Base-by-base conservation (phyloP, 306 rosid genomes). In the Sicyos baderoa region DNA sequence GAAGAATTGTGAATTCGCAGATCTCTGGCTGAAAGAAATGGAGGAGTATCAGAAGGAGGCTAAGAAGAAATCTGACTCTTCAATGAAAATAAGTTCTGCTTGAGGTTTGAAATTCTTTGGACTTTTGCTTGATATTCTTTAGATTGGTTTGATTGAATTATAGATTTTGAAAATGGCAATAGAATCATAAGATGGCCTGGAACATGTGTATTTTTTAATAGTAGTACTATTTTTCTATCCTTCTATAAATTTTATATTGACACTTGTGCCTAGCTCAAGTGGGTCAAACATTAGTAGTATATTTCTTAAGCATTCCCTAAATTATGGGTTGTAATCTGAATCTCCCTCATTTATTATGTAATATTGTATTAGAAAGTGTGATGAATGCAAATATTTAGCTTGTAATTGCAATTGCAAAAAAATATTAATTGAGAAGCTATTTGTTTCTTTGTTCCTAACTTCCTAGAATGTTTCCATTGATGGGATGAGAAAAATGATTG, bases 1-100 rank as follows among this genome's bases (percentile, higher is more conserved):
- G 91, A 86, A 86, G 85, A 66, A 82, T 68, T 86, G 91, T 74
- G 87, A 86, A 37, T 86, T 86, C 77, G 91, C 89, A 51, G 85
- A 86, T 73, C 81, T 86, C 6, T 86, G 91, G 91, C 69, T 86
- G 40, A 76, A 82, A 37, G 91, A 86, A 42, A 80, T 56, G 87
- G 84, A 82, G 71, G 87, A 82, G 58, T 82, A 82, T 70, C 22
- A 50, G 19, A 79, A 74, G 50, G 79, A 78, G 70, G 54, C 79
- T 51, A 78, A 76, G 13, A 80, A 77, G 72, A 81, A 72, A 54
- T 56, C 54, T 76, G 45, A 66, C 19, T 48, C 55, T 70, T 79
- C 77, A 81, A 54, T 62, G 66, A 32, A 64, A 12, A 29, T 37
- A 61, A 61, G 50, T 44, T 64, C 53, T 17, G 2, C 51, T 47